Evolutionary conservation across 371 early-diverging fungal genomes (phyloP).

Genomic region (Lichtheimia ramosa): DNA sequence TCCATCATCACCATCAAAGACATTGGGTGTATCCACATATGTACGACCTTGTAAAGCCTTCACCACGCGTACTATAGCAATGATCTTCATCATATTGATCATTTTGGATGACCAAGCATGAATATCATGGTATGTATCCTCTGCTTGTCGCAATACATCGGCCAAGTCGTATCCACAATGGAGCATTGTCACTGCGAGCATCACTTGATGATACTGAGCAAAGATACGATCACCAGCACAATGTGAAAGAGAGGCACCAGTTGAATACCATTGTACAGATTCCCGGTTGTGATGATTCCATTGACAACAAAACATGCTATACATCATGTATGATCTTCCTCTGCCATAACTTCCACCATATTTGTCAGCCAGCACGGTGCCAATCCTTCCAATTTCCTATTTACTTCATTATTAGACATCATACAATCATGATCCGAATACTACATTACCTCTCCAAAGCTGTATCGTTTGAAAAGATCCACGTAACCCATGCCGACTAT

Average conservation of each 20-base stretch:
- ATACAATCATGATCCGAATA: neutral
- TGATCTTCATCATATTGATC: constrained; percentile 28
- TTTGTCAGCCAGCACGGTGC: constrained; percentile 25
- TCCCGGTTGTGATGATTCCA: constrained; percentile 42
- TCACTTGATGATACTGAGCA: constrained; percentile 16
- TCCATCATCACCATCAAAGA: constrained; percentile 48
- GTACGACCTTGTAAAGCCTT: constrained; percentile 46
- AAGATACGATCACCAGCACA: constrained; percentile 48
- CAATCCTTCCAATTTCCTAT: constrained; percentile 31
- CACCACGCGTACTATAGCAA: constrained; percentile 38
- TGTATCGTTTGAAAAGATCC: constrained; percentile 21
- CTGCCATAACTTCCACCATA: constrained; percentile 28
- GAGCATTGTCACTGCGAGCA: no score
- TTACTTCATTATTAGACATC: neutral
- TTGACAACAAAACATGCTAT: constrained; percentile 22
- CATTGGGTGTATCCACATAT: constrained; percentile 15
- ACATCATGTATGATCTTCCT: constrained; percentile 29
- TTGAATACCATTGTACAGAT: constrained; percentile 10
- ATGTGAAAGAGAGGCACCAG: constrained; percentile 13
- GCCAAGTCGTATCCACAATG: constrained; percentile 16
- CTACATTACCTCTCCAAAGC: constrained; percentile 33
- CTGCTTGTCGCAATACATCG: constrained; percentile 27
- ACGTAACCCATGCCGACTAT: constrained; percentile 32
- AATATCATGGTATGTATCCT: constrained; percentile 34
- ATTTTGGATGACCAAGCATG: constrained; percentile 38